Conservation (phyloP, 345 rosid species). For the Heritiera littoralis region DNA sequence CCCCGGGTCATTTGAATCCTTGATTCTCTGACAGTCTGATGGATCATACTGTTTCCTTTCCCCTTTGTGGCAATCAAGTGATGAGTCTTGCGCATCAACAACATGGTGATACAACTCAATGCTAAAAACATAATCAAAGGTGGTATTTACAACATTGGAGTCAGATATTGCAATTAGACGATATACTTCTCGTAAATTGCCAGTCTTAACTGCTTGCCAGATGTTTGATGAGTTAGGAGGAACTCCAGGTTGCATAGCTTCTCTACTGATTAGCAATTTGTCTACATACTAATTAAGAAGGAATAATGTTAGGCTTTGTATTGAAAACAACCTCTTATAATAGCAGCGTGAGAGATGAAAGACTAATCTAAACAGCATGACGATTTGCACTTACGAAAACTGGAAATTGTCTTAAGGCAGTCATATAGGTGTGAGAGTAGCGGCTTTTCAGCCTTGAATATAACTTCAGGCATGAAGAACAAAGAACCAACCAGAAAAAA, state of each 20-base stretch:
- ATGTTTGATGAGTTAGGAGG: conserved; percentile 35
- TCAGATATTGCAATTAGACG: conserved; percentile 58
- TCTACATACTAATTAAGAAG: conserved; percentile 61
- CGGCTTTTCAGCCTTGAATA: neutral
- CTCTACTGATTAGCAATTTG: conserved; percentile 54
- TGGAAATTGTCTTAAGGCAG: neutral
- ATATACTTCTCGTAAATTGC: conserved; percentile 67
- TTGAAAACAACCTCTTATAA: neutral
- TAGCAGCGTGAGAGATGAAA: neutral
- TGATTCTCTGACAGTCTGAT: conserved; percentile 57
- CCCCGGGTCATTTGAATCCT: conserved; percentile 52
- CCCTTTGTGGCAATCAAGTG: conserved; percentile 12
- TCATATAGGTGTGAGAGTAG: neutral
- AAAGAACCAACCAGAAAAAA: neutral
- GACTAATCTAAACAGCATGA: neutral
- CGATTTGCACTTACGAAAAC: neutral
- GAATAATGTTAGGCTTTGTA: conserved; percentile 19
- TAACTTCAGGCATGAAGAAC: neutral
- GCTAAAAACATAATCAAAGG: conserved; percentile 49
- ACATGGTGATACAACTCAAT: conserved; percentile 41
- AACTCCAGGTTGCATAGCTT: conserved; percentile 31
- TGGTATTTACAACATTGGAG: conserved; percentile 49
- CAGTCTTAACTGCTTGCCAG: conserved; percentile 75
- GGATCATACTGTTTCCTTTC: conserved; percentile 50
- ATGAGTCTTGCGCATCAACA: conserved; percentile 35